Percentiles rank a stretch among this genome's conserved stretches.
Conservation (phyloP, 2,329 filamentous ascomycete species). For the Pseudogymnoascus sp. region DNA sequence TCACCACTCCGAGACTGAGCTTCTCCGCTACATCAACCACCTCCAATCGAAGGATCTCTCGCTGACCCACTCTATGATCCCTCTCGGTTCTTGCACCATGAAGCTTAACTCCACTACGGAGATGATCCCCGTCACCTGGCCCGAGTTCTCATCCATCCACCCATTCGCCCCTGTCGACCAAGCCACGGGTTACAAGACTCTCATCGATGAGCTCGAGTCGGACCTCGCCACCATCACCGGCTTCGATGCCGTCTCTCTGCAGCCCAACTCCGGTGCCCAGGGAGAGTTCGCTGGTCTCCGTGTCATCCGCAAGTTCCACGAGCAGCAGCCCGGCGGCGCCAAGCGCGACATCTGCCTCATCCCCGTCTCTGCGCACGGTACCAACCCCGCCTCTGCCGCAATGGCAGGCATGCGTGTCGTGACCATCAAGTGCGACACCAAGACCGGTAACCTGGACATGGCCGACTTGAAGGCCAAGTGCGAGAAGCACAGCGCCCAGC, state of each 20-base stretch:
- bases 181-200: conserved; percentile 56
- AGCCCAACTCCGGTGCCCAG: conserved; percentile 93
- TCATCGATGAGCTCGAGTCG: conserved; percentile 64
- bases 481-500: conserved; percentile 73
- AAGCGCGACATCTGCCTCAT: conserved; percentile 89
- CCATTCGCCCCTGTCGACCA: conserved; percentile 62
- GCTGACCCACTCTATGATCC: conserved; percentile 94
- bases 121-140: conserved; percentile 78
- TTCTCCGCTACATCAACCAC: conserved; percentile 88
- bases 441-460: conserved; percentile 84
- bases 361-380: conserved; percentile 89
- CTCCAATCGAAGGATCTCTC: conserved; percentile 92
- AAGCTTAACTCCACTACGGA: conserved; percentile 92
- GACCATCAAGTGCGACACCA: conserved; percentile 79
- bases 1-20: conserved; percentile 89
- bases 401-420: conserved; percentile 96
- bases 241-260: conserved; percentile 80
- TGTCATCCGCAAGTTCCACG: conserved; percentile 77
- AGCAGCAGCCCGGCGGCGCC: conserved; percentile 52
- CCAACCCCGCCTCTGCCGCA: conserved; percentile 87
- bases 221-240: conserved; percentile 79
- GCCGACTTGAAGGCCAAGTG: conserved; percentile 80
- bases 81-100: conserved; percentile 95
- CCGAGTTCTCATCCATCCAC: conserved; percentile 70
- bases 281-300: conserved; percentile 89